A percentile compares a stretch with the other conserved stretches of the same genome.
phyloP scores from a whole-genome alignment of 352 stramenopile species.

The Phytophthora megakarya region DNA sequence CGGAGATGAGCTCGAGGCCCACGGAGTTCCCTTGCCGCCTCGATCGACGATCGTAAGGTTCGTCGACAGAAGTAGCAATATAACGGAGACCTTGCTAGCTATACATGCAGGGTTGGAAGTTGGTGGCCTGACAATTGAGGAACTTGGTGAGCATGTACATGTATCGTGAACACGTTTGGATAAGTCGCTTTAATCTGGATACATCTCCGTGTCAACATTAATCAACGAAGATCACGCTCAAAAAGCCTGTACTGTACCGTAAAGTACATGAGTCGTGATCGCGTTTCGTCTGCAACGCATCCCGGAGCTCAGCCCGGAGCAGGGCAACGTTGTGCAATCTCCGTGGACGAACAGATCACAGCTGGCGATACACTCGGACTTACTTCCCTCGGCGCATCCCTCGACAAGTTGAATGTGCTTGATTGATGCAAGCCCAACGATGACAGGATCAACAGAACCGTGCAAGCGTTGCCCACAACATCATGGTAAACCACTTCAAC shows the following conservation, averaged over 20 bases:
- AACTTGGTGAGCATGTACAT: too few relatives aligned
- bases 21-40: not conserved
- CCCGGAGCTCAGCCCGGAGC: not conserved
- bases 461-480: too few relatives aligned
- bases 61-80: not conserved
- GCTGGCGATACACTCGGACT: too few relatives aligned
- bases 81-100: not conserved
- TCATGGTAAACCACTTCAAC: not conserved
- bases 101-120: too few relatives aligned
- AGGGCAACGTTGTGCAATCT: conserved; percentile 33
- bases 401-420: not conserved
- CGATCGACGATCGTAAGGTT: conserved; percentile 13
- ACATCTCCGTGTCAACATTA: conserved; percentile 4
- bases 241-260: not conserved
- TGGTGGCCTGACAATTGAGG: too few relatives aligned
- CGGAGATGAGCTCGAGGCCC: conserved; percentile 18
- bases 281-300: conserved; percentile 8
- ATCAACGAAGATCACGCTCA: conserved; percentile 6
- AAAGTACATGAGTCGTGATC: conserved; percentile 2
- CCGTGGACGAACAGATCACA: conserved; percentile 21
- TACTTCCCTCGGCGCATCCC: conserved; percentile 2
- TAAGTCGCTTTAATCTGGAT: conserved; percentile 9
- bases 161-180: too few relatives aligned
- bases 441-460: too few relatives aligned
- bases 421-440: not conserved